A percentile compares a stretch with the other conserved stretches of the same genome.
These are phyloP conservation scores for Coemansia sp. DNA, from an alignment of 192 early-diverging fungal genomes.

Conservation along the genomic window DNA sequence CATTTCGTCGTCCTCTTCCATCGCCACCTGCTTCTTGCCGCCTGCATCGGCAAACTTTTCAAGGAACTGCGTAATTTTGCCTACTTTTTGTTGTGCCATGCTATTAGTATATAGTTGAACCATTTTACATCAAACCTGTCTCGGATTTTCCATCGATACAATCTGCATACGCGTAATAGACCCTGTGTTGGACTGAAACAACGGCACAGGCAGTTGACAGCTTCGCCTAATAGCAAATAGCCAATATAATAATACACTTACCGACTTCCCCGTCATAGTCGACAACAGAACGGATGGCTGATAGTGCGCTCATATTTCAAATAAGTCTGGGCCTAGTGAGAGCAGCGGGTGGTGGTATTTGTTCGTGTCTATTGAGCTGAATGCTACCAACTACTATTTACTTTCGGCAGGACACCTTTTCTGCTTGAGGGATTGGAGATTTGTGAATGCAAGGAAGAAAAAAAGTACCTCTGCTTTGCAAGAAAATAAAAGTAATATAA, in stretches of 20 bases:
- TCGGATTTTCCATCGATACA: no score
- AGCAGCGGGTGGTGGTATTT: no score
- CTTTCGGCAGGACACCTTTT: neutral
- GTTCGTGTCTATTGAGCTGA: neutral
- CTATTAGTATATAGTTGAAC: neutral
- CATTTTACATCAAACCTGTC: no score
- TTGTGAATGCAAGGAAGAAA: neutral
- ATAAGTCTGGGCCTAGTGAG: neutral
- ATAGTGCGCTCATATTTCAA: conserved; percentile 44
- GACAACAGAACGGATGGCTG: conserved; percentile 44
- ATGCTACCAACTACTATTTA: neutral
- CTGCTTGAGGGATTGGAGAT: no score
- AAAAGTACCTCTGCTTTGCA: neutral
- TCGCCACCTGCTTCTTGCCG: conserved; percentile 27
- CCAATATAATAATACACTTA: no score
- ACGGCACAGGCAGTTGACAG: no score
- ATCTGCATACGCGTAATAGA: no score
- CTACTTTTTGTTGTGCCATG: conserved; percentile 4
- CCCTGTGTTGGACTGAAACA: no score
- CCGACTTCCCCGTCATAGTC: conserved; percentile 48
- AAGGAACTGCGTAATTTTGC: conserved; percentile 38
- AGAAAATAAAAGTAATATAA: neutral
- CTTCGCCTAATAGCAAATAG: no score
- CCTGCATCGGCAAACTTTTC: conserved; percentile 32
- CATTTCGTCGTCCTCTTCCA: conserved; percentile 7